Evolutionary conservation across 441 rosid species (phyloP).

Genomic region (Macaranga tanarius): DNA sequence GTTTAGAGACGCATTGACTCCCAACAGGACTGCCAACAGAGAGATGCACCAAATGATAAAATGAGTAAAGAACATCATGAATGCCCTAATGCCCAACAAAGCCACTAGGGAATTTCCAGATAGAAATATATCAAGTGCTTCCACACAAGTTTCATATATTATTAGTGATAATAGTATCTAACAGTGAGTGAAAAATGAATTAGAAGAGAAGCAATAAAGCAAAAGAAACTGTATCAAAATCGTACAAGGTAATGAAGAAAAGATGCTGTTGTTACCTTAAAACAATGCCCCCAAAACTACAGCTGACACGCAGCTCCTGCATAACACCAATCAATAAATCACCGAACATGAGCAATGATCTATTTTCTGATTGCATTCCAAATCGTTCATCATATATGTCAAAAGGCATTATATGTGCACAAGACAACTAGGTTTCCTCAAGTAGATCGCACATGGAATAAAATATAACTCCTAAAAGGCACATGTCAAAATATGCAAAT

Average conservation of each 20-base stretch:
- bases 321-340: conserved; percentile 23
- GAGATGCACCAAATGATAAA: conserved; percentile 15
- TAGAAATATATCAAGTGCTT: neutral
- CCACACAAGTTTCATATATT: neutral
- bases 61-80: neutral
- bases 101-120: neutral
- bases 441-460: no score
- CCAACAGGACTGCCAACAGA: conserved; percentile 76
- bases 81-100: neutral
- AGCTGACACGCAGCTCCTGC: conserved; percentile 84
- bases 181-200: neutral
- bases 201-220: neutral
- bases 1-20: conserved; percentile 77
- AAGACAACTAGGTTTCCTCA: no score
- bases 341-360: conserved; percentile 9
- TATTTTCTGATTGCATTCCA: neutral
- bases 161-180: neutral
- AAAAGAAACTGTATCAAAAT: neutral
- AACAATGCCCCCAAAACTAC: conserved; percentile 86
- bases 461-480: no score
- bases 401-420: no score
- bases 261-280: conserved; percentile 53
- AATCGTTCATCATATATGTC: neutral
- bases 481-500: no score
- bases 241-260: conserved; percentile 8